These are phyloP conservation scores for Scutellaria baicalensis DNA, from an alignment of 257 asterid genomes.

Conservation along the genomic window DNA sequence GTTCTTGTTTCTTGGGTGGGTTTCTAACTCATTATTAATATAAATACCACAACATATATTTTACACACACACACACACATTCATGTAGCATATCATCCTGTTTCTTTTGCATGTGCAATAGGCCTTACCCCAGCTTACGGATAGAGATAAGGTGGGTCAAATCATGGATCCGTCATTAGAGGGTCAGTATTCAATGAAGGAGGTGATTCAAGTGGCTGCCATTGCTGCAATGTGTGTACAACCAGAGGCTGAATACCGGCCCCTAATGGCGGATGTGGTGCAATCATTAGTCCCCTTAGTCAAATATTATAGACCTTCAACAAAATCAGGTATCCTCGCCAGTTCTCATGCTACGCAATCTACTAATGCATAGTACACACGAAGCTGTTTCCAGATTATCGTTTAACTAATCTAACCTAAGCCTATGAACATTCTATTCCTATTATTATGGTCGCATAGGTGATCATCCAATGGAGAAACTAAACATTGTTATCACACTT, in stretches of 20 bases:
- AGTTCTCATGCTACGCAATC: constrained; percentile 35
- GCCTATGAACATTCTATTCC: background rate
- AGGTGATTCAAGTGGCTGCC: constrained; percentile 82
- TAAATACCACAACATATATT: background rate
- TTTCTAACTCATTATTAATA: background rate
- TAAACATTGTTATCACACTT: no score
- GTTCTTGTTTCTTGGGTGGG: constrained; percentile 92
- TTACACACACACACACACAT: background rate
- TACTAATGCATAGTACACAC: constrained; percentile 29
- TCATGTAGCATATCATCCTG: background rate
- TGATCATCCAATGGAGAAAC: background rate
- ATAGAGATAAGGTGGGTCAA: constrained; percentile 68
- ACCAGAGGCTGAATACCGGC: constrained; percentile 89
- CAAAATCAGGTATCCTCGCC: constrained; percentile 34
- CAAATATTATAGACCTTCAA: constrained; percentile 43
- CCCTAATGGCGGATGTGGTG: constrained; percentile 86
- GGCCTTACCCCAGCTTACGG: constrained; percentile 81
- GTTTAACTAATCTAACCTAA: constrained; percentile 4
- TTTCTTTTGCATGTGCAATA: constrained; percentile 8
- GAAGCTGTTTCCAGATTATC: background rate
- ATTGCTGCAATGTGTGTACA: constrained; percentile 95
- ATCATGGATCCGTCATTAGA: constrained; percentile 83
- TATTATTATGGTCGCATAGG: background rate
- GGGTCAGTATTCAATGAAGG: constrained; percentile 83
- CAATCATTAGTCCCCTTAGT: constrained; percentile 84